Percentiles rank a stretch among this genome's conserved stretches.
These are phyloP conservation scores for Articulospora tetracladia DNA, from an alignment of 495 filamentous ascomycete species.

Conservation along the genomic window DNA sequence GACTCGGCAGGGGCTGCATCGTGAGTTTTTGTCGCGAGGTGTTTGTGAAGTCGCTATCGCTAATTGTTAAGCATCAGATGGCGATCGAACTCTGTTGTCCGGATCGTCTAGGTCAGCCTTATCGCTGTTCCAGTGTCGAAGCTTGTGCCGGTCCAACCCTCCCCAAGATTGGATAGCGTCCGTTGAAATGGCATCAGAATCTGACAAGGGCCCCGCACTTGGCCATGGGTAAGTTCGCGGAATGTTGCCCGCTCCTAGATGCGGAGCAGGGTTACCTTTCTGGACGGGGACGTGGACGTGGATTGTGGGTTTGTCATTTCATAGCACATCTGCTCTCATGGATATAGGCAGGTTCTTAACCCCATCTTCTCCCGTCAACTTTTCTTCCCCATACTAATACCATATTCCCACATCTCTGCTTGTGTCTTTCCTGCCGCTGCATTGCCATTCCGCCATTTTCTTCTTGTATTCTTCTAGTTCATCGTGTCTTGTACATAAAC, in stretches of 20 bases:
- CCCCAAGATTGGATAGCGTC: neutral
- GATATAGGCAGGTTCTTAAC: neutral
- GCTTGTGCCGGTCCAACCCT: neutral
- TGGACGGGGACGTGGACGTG: too few species aligned
- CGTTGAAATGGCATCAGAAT: neutral
- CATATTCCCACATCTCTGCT: neutral
- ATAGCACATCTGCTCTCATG: neutral
- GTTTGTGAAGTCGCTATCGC: too few species aligned
- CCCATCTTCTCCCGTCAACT: neutral
- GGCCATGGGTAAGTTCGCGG: neutral
- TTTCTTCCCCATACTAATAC: neutral
- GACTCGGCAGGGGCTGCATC: neutral
- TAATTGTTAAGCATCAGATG: too few species aligned
- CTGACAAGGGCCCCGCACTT: neutral
- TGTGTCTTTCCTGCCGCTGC: neutral
- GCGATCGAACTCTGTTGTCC: neutral
- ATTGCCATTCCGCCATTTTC: neutral
- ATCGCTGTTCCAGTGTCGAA: neutral
- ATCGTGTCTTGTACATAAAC: neutral
- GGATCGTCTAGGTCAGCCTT: neutral
- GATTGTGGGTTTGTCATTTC: slow-evolving; percentile 6
- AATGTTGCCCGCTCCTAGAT: neutral
- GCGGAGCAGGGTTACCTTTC: neutral
- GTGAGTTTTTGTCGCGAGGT: neutral
- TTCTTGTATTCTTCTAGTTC: neutral